Conservation (phyloP, 1,284 basidiomycete species). For the Leccinum discolor region DNA sequence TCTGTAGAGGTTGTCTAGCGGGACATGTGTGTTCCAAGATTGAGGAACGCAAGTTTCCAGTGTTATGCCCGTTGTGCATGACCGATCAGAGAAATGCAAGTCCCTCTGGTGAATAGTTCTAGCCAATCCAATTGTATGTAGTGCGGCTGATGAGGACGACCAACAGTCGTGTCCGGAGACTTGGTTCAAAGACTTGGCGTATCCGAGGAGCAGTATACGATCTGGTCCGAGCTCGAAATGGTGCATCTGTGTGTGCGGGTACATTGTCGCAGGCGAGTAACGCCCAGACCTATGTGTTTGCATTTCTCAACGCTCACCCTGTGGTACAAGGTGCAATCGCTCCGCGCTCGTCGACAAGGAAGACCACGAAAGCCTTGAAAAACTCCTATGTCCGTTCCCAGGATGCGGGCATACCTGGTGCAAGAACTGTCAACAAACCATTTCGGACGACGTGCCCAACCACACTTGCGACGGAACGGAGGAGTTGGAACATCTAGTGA, state of each 20-base stretch:
- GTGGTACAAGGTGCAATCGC: conserved; percentile 41
- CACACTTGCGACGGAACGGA: conserved; percentile 61
- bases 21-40: conserved; percentile 50
- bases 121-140: background rate
- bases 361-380: conserved; percentile 43
- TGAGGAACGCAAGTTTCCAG: conserved; percentile 53
- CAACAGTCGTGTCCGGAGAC: conserved; percentile 40
- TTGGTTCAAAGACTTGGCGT: conserved; percentile 48
- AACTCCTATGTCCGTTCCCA: conserved; percentile 40
- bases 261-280: conserved; percentile 30
- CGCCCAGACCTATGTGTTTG: background rate
- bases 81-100: conserved; percentile 31
- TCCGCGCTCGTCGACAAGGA: conserved; percentile 47
- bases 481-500: conserved; percentile 53
- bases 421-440: conserved; percentile 50
- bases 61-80: conserved; percentile 54
- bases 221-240: conserved; percentile 55
- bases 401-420: conserved; percentile 54
- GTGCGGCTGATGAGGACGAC: conserved; percentile 1
- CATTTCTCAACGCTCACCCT: conserved; percentile 3
- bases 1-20: conserved; percentile 46
- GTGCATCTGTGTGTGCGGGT: conserved; percentile 51
- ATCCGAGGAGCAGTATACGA: conserved; percentile 42
- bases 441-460: conserved; percentile 35
- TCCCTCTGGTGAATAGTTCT: conserved; percentile 38